A percentile compares a stretch with the other conserved stretches of the same genome.
phyloP scores from a whole-genome alignment of 345 rosid genomes.

The Diplotaxis tenuifolia region DNA sequence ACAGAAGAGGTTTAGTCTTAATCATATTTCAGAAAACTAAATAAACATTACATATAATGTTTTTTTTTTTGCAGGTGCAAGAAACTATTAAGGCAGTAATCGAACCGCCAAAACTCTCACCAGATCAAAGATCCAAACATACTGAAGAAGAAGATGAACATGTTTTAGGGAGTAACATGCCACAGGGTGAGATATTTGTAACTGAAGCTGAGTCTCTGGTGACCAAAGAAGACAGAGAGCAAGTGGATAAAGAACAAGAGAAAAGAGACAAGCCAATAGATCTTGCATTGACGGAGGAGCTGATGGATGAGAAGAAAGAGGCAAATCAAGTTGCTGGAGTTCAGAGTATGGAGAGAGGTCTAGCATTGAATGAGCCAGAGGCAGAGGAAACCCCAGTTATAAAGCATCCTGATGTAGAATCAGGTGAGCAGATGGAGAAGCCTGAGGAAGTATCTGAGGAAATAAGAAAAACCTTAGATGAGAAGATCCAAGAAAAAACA shows the following conservation, averaged over 20 bases:
- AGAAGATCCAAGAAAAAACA: background rate
- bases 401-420: constrained; percentile 2
- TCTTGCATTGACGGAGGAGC: constrained; percentile 4
- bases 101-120: background rate
- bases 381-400: constrained; percentile 10
- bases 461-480: constrained; percentile 17
- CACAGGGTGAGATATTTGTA: background rate
- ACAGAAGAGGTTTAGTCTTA: constrained; percentile 12
- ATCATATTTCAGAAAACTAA: background rate
- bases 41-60: background rate
- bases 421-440: constrained; percentile 16
- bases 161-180: background rate
- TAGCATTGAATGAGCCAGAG: background rate
- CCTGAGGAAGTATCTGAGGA: constrained; percentile 33
- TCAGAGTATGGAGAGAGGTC: constrained; percentile 10
- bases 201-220: background rate
- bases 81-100: background rate
- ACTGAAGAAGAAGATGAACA: background rate
- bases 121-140: constrained; percentile 4
- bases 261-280: constrained; percentile 25
- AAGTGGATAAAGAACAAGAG: background rate
- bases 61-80: background rate
- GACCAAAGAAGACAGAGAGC: constrained; percentile 1
- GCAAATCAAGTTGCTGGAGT: constrained; percentile 10
- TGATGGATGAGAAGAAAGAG: background rate